Evolutionary conservation across 352 stramenopile genomes (phyloP).

Genomic region (Pythium aristosporum): DNA sequence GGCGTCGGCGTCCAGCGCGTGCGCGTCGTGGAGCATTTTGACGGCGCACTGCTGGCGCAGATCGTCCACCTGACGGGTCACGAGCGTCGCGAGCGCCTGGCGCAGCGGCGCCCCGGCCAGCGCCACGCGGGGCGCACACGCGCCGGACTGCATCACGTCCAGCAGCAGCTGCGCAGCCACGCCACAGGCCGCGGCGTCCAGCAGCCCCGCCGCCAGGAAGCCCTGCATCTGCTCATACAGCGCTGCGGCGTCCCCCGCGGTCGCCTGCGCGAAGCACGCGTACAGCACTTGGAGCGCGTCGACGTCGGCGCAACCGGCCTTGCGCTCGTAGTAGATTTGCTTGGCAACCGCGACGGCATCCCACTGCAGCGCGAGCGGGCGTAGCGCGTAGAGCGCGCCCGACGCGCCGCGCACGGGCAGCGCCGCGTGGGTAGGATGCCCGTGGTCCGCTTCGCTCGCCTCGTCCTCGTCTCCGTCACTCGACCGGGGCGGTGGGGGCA

Average conservation of each 20-base stretch:
- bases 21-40: slow-evolving; percentile 51
- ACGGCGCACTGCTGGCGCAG: slow-evolving; percentile 57
- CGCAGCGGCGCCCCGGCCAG: slow-evolving; percentile 38
- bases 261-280: slow-evolving; percentile 29
- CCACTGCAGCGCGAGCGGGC: slow-evolving; percentile 48
- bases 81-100: slow-evolving; percentile 42
- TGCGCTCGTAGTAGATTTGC: slow-evolving; percentile 72
- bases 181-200: slow-evolving; percentile 38
- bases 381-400: slow-evolving; percentile 48
- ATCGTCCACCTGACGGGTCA: slow-evolving; percentile 52
- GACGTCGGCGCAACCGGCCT: slow-evolving; percentile 29
- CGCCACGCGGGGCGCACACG: slow-evolving; percentile 26
- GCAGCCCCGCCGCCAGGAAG: slow-evolving; percentile 45
- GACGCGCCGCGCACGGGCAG: slow-evolving; percentile 59
- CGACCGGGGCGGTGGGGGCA: background rate
- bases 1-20: slow-evolving; percentile 26
- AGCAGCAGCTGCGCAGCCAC: slow-evolving; percentile 35
- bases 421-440: slow-evolving; percentile 6
- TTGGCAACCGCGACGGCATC: slow-evolving; percentile 68
- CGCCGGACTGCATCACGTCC: slow-evolving; percentile 3
- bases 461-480: background rate
- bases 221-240: slow-evolving; percentile 64
- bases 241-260: slow-evolving; percentile 26
- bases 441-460: no score
- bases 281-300: slow-evolving; percentile 51